Percentiles rank a stretch among this genome's conserved stretches.
Evolutionary conservation across 495 filamentous ascomycete species (phyloP).

Genomic region (Penicillium bialowiezense): DNA sequence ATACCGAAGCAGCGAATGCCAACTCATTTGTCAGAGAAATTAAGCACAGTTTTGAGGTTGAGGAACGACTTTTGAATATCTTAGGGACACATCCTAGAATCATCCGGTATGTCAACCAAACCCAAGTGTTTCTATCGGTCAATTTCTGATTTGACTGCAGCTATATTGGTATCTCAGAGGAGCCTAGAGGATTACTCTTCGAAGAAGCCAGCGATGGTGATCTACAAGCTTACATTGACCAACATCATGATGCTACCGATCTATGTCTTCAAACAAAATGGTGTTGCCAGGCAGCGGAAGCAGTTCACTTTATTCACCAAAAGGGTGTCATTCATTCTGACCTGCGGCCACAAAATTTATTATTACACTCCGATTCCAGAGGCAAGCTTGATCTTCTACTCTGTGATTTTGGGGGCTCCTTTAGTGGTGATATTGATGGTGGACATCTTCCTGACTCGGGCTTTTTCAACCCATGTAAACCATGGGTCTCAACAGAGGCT

Average conservation of each 20-base stretch:
- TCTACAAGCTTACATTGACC: constrained; percentile 13
- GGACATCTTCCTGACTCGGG: constrained; percentile 16
- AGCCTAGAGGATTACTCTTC: constrained; percentile 10
- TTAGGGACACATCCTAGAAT: constrained; percentile 13
- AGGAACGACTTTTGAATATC: constrained; percentile 11
- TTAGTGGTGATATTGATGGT: constrained; percentile 14
- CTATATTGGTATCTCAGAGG: constrained; percentile 12
- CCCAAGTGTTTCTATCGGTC: background rate
- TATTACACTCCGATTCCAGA: constrained; percentile 10
- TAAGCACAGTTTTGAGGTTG: constrained; percentile 12
- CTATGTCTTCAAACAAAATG: constrained; percentile 9
- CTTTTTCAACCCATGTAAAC: constrained; percentile 16
- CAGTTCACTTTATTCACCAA: constrained; percentile 10
- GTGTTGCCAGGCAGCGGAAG: constrained; percentile 17
- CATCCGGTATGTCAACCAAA: constrained; percentile 6
- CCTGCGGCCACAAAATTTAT: constrained; percentile 11
- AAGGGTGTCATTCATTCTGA: constrained; percentile 16
- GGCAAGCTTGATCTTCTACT: constrained; percentile 12
- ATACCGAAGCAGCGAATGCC: background rate
- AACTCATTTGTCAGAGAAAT: constrained; percentile 7
- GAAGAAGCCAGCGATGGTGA: constrained; percentile 10
- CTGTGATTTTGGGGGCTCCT: constrained; percentile 24
- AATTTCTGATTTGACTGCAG: background rate
- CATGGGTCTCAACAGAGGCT: constrained; percentile 16
- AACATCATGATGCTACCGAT: constrained; percentile 8